These are phyloP conservation scores for Nakazawaea ishiwadae DNA, from an alignment of 805 yeast species.

Conservation along the genomic window DNA sequence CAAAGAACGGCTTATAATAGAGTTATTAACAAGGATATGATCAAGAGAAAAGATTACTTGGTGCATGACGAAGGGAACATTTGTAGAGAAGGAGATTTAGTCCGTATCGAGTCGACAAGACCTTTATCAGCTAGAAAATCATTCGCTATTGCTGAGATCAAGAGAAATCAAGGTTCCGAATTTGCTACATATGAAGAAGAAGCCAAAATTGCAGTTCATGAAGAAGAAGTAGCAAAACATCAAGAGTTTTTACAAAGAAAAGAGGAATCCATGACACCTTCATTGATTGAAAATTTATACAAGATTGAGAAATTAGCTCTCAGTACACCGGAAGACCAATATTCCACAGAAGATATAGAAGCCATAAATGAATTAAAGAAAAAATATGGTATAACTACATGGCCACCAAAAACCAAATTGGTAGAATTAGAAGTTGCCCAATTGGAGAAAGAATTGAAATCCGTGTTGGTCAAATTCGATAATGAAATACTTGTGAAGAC, in stretches of 20 bases:
- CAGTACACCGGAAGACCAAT: constrained; percentile 15
- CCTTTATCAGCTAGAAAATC: constrained; percentile 78
- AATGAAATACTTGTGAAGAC: constrained; percentile 20
- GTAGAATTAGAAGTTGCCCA: constrained; percentile 30
- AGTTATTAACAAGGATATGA: constrained; percentile 66
- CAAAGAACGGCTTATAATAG: constrained; percentile 71
- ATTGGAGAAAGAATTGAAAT: constrained; percentile 27
- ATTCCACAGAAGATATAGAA: constrained; percentile 26
- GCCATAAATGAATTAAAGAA: constrained; percentile 34
- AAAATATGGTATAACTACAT: constrained; percentile 40
- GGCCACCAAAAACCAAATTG: constrained; percentile 39
- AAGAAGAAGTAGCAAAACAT: constrained; percentile 61
- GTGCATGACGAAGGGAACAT: constrained; percentile 93
- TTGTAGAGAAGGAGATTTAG: constrained; percentile 93
- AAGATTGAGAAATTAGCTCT: constrained; percentile 14
- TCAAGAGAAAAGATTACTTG: constrained; percentile 75
- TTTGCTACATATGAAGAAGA: constrained; percentile 73
- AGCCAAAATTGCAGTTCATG: constrained; percentile 61
- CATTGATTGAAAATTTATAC: constrained; percentile 27
- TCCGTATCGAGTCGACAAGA: constrained; percentile 85
- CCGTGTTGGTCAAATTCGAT: constrained; percentile 30
- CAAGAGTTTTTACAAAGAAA: constrained; percentile 51
- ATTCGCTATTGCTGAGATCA: constrained; percentile 90
- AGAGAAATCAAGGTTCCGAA: constrained; percentile 86
- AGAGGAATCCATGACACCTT: constrained; percentile 18